These are phyloP conservation scores for Ceratobasidium sp. DNA, from an alignment of 1,284 basidiomycete species.

Conservation along the genomic window DNA sequence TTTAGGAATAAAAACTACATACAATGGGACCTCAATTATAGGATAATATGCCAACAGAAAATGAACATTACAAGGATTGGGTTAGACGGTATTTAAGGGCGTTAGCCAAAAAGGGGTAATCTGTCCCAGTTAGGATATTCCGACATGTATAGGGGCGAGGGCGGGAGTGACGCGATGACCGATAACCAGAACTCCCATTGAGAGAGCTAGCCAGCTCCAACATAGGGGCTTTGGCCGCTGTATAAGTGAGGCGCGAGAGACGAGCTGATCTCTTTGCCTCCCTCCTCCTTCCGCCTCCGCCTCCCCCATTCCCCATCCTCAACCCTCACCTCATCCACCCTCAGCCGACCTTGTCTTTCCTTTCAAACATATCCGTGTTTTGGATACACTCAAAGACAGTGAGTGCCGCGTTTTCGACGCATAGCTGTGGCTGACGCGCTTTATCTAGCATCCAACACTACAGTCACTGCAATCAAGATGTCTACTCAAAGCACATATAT, in stretches of 20 bases:
- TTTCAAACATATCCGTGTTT: slow-evolving; percentile 37
- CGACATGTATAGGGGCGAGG: background rate
- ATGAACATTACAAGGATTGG: background rate
- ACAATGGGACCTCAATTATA: too few relatives aligned
- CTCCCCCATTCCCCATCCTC: slow-evolving; percentile 17
- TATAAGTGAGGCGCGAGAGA: background rate
- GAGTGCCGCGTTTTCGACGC: background rate
- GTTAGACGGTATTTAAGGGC: background rate
- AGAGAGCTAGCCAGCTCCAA: too few relatives aligned
- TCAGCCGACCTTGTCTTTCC: slow-evolving; percentile 22
- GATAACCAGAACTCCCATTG: background rate
- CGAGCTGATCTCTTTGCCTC: background rate
- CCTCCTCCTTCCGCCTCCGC: slow-evolving; percentile 31
- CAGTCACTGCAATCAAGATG: slow-evolving; percentile 20
- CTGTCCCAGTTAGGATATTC: background rate
- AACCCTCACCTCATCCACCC: background rate
- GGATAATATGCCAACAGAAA: background rate
- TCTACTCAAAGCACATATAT: slow-evolving; percentile 19
- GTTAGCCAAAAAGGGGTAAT: background rate
- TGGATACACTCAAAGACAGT: slow-evolving; percentile 39
- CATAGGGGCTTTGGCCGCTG: background rate
- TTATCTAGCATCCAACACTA: slow-evolving; percentile 8
- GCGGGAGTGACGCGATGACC: background rate
- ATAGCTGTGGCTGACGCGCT: background rate
- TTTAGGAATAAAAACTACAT: too few relatives aligned